These are phyloP conservation scores for Trametopsis cervina DNA, from an alignment of 768 basidiomycete species.

Conservation along the genomic window DNA sequence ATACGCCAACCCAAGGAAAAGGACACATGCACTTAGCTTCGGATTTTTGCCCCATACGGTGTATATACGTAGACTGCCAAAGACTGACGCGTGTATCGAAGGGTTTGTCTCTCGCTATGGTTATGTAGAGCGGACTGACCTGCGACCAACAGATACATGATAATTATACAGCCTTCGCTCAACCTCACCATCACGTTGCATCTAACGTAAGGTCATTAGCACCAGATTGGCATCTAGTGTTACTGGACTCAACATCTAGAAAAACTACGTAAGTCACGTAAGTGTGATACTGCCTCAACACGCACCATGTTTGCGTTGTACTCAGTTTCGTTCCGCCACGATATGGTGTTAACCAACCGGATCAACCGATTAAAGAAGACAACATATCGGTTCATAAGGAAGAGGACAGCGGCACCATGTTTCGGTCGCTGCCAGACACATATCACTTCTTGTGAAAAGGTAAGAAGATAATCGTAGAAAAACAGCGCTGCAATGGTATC, in stretches of 20 bases:
- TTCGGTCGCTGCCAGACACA: conserved; percentile 6
- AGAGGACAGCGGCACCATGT: conserved; percentile 4
- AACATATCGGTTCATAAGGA: conserved; percentile 8
- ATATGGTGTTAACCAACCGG: background rate
- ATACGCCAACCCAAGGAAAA: background rate
- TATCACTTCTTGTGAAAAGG: conserved; percentile 6
- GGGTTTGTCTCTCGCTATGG: background rate
- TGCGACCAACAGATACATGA: conserved; percentile 5
- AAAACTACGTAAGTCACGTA: background rate
- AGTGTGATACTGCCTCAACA: background rate
- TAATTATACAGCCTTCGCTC: conserved; percentile 1
- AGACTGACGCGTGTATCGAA: background rate
- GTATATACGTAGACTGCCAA: conserved; percentile 3
- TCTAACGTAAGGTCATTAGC: no score
- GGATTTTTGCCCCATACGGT: conserved; percentile 1
- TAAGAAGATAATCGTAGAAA: conserved; percentile 8
- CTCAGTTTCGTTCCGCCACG: background rate
- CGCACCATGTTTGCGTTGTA: background rate
- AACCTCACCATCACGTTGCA: background rate
- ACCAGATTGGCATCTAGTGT: no score
- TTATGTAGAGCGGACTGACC: background rate
- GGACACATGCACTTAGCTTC: background rate
- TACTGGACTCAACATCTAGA: background rate
- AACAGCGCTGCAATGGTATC: conserved; percentile 1
- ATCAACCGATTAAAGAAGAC: background rate